These are phyloP conservation scores for Suillus discolor DNA, from an alignment of 768 basidiomycete species.

Conservation along the genomic window DNA sequence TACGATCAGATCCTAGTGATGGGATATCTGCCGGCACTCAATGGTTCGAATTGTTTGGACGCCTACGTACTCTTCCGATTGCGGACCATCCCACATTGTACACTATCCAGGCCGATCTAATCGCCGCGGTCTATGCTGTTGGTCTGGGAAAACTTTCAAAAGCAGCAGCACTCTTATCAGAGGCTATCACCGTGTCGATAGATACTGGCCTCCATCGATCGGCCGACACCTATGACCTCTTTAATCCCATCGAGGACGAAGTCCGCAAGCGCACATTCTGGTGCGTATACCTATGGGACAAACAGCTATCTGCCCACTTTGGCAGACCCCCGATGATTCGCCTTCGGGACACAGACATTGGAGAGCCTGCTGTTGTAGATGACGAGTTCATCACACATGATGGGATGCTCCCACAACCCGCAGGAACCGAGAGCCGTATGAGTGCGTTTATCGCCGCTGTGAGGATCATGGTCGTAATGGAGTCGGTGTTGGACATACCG, in stretches of 20 bases:
- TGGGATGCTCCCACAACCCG: slow-evolving; percentile 62
- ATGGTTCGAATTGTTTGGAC: slow-evolving; percentile 89
- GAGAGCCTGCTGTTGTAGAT: slow-evolving; percentile 82
- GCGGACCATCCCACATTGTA: slow-evolving; percentile 89
- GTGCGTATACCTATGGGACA: slow-evolving; percentile 97
- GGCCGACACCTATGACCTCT: slow-evolving; percentile 82
- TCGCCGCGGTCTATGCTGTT: slow-evolving; percentile 92
- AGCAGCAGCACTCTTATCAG: slow-evolving; percentile 83
- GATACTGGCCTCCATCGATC: slow-evolving; percentile 90
- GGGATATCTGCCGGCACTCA: slow-evolving; percentile 88
- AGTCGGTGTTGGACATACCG: slow-evolving; percentile 83
- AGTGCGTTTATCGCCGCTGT: slow-evolving; percentile 78
- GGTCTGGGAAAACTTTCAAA: slow-evolving; percentile 88
- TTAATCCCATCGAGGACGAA: slow-evolving; percentile 89
- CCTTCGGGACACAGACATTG: slow-evolving; percentile 88
- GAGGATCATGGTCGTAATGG: slow-evolving; percentile 84
- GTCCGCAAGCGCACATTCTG: slow-evolving; percentile 94
- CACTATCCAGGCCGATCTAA: slow-evolving; percentile 87
- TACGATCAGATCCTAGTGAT: slow-evolving; percentile 79
- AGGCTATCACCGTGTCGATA: slow-evolving; percentile 84
- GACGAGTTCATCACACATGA: slow-evolving; percentile 89
- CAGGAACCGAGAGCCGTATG: slow-evolving; percentile 75
- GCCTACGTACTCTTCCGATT: slow-evolving; percentile 85
- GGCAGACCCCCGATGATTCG: slow-evolving; percentile 88
- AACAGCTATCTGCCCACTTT: slow-evolving; percentile 87